phyloP scores from a whole-genome alignment of 1,284 basidiomycete genomes.

The Melampsora americana region DNA sequence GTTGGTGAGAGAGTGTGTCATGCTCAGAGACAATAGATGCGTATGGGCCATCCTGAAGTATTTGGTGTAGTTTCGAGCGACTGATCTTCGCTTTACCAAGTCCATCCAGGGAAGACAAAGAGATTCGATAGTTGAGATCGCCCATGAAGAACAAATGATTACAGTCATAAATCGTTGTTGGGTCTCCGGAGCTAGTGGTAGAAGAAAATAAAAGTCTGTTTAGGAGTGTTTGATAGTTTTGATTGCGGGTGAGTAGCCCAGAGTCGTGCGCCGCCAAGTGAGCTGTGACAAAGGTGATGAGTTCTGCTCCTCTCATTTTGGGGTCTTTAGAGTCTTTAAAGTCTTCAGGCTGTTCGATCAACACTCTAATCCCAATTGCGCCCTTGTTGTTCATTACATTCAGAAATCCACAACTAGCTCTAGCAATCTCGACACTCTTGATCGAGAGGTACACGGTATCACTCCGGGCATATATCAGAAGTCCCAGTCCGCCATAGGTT shows the following conservation, averaged over 20 bases:
- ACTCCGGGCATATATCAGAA: conserved; percentile 36
- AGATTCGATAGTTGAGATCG: conserved; percentile 54
- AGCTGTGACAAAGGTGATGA: conserved; percentile 77
- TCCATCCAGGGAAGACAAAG: conserved; percentile 45
- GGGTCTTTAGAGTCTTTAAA: conserved; percentile 2
- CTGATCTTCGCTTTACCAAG: conserved; percentile 48
- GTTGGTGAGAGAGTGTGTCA: conserved; percentile 72
- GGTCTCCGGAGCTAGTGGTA: conserved; percentile 43
- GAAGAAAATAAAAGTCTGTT: conserved; percentile 69
- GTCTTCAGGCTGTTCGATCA: conserved; percentile 32
- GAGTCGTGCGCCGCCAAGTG: conserved; percentile 81
- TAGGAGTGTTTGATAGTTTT: conserved; percentile 76
- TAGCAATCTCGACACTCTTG: conserved; percentile 11
- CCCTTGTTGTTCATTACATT: conserved; percentile 86
- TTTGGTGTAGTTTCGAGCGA: conserved; percentile 42
- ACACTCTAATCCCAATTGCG: conserved; percentile 79
- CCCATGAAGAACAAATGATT: conserved; percentile 54
- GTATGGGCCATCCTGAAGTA: conserved; percentile 41
- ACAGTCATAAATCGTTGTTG: conserved; percentile 51
- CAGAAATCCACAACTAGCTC: conserved; percentile 49
- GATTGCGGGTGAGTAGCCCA: conserved; percentile 68
- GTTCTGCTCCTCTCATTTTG: conserved; percentile 42
- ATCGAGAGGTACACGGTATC: conserved; percentile 25
- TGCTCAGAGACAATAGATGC: conserved; percentile 63
- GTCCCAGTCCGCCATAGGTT: conserved; percentile 27